These are phyloP conservation scores for Clonostachys chloroleuca DNA, from an alignment of 2,329 filamentous ascomycete genomes.

Conservation along the genomic window DNA sequence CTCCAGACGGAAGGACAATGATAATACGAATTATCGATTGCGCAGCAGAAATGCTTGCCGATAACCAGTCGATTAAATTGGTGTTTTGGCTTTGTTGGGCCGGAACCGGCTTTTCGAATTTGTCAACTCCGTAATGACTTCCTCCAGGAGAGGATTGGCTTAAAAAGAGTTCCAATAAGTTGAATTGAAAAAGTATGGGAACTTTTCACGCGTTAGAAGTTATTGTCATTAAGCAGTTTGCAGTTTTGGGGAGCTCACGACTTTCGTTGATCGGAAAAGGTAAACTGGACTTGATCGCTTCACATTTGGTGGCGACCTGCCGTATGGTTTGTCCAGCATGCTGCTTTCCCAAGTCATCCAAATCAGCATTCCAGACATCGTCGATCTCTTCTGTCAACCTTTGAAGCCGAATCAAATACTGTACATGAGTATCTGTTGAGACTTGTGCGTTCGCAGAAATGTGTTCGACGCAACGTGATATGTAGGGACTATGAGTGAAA, in stretches of 20 bases:
- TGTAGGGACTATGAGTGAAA: constrained; percentile 17
- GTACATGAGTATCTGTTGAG: constrained; percentile 17
- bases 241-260: constrained; percentile 10
- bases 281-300: constrained; percentile 10
- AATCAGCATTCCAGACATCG: background rate
- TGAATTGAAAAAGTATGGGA: constrained; percentile 15
- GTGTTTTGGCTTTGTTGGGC: constrained; percentile 4
- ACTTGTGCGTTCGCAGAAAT: background rate
- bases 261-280: constrained; percentile 20
- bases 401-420: constrained; percentile 17
- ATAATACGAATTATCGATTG: constrained; percentile 19
- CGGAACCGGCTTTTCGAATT: constrained; percentile 9
- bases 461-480: constrained; percentile 8
- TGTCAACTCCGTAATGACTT: constrained; percentile 14
- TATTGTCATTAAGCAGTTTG: too few relatives aligned
- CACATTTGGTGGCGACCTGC: background rate
- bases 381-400: constrained; percentile 9
- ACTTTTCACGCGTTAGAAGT: constrained; percentile 6
- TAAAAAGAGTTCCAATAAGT: constrained; percentile 19
- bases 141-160: constrained; percentile 18
- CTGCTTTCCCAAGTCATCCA: too few relatives aligned
- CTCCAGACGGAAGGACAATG: constrained; percentile 15
- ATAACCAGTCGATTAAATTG: constrained; percentile 16
- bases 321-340: too few relatives aligned
- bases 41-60: constrained; percentile 19